phyloP scores from a whole-genome alignment of 2,329 filamentous ascomycete genomes.

The Pseudogymnoascus sp. region DNA sequence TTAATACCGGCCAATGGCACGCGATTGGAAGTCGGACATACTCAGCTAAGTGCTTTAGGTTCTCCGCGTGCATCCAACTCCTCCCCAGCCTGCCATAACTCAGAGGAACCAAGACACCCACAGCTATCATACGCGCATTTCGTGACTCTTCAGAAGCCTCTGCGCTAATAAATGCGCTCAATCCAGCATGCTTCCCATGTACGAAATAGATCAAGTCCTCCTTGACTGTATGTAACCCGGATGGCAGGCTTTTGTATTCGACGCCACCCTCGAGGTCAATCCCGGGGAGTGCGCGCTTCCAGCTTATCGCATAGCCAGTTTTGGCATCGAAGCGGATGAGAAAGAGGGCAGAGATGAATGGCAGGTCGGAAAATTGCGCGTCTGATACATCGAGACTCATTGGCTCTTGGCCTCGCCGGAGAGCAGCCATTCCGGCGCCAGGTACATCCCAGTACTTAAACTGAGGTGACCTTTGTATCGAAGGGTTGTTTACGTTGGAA shows the following conservation, averaged over 20 bases:
- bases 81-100: slow-evolving; percentile 79
- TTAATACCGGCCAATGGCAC: slow-evolving; percentile 19
- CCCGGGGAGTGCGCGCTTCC: slow-evolving; percentile 66
- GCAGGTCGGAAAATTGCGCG: slow-evolving; percentile 34
- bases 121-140: slow-evolving; percentile 86
- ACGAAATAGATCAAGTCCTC: slow-evolving; percentile 93
- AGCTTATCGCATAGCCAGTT: slow-evolving; percentile 81
- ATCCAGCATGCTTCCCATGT: slow-evolving; percentile 72
- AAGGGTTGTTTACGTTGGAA: neutral
- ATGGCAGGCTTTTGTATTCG: slow-evolving; percentile 94
- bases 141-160: slow-evolving; percentile 71
- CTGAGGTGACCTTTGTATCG: neutral
- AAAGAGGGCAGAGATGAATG: slow-evolving; percentile 69
- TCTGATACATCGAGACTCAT: slow-evolving; percentile 25
- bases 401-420: slow-evolving; percentile 27
- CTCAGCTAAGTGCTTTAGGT: slow-evolving; percentile 65
- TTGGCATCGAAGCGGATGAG: slow-evolving; percentile 89
- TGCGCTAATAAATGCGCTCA: slow-evolving; percentile 85
- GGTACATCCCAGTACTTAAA: slow-evolving; percentile 2
- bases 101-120: slow-evolving; percentile 79
- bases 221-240: slow-evolving; percentile 79
- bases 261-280: slow-evolving; percentile 77
- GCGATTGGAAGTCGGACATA: slow-evolving; percentile 32
- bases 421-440: slow-evolving; percentile 22
- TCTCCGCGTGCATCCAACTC: slow-evolving; percentile 79